These are phyloP conservation scores for Botryotinia calthae DNA, from an alignment of 2,329 filamentous ascomycete species.

Conservation along the genomic window DNA sequence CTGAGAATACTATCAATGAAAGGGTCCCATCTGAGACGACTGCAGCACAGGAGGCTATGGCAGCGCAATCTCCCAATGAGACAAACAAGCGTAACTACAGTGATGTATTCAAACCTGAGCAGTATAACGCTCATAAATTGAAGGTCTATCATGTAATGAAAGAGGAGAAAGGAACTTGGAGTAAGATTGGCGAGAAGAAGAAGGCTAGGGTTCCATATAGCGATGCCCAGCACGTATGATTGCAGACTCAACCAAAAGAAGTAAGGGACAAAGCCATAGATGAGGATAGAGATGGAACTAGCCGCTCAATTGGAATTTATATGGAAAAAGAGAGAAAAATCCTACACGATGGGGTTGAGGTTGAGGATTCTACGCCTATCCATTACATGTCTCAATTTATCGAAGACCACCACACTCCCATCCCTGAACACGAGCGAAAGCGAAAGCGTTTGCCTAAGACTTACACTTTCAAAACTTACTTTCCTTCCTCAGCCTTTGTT, in stretches of 20 bases:
- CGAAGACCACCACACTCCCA: not conserved
- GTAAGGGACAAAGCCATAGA: fast-evolving
- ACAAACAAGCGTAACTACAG: too few relatives aligned
- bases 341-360: fast-evolving
- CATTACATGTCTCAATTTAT: not conserved
- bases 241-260: not conserved
- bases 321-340: too few relatives aligned
- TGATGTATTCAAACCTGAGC: not conserved
- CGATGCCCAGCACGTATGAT: not conserved
- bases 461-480: not conserved
- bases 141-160: fast-evolving
- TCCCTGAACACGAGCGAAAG: not conserved
- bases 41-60: not conserved
- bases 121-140: not conserved
- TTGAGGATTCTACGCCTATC: not conserved
- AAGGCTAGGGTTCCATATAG: not conserved
- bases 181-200: too few relatives aligned
- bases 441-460: too few relatives aligned
- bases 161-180: not conserved
- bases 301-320: not conserved
- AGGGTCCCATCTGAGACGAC: too few relatives aligned
- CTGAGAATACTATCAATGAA: too few relatives aligned
- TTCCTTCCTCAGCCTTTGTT: not conserved
- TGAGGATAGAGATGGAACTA: fast-evolving
- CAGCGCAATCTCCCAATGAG: not conserved